Percentiles rank a stretch among this genome's conserved stretches.
phyloP scores from a whole-genome alignment of 108 stramenopile genomes.

The Mediolabrus comicus region DNA sequence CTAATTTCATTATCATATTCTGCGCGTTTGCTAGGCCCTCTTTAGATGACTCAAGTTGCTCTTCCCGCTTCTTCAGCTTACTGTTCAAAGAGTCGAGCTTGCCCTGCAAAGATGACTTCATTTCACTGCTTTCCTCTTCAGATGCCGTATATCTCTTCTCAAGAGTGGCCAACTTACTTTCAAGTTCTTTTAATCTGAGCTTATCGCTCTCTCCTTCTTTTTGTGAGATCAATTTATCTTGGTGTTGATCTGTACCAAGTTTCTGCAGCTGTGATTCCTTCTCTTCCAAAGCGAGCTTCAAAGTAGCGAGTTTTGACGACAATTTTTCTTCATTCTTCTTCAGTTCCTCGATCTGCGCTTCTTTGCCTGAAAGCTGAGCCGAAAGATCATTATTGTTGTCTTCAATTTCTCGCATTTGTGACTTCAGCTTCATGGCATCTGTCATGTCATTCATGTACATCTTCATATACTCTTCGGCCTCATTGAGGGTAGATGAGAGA shows the following conservation, averaged over 20 bases:
- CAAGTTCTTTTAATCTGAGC: not conserved
- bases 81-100: slow-evolving; percentile 14
- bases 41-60: slow-evolving; percentile 29
- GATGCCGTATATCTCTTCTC: not conserved
- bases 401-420: slow-evolving; percentile 33
- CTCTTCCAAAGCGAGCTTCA: slow-evolving; percentile 3
- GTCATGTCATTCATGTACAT: slow-evolving; percentile 29
- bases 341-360: not conserved
- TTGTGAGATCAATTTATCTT: not conserved
- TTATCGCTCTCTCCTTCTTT: not conserved
- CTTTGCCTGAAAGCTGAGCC: slow-evolving; percentile 2
- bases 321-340: slow-evolving; percentile 12
- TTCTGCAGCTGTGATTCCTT: slow-evolving; percentile 15
- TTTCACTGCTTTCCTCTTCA: not conserved
- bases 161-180: not conserved
- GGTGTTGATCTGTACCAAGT: not conserved
- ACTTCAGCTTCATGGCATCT: slow-evolving; percentile 20
- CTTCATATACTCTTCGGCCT: slow-evolving; percentile 30
- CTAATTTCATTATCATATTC: slow-evolving; percentile 44
- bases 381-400: slow-evolving; percentile 31
- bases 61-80: slow-evolving; percentile 29
- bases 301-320: not conserved
- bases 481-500: slow-evolving; percentile 26
- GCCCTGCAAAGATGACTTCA: not conserved
- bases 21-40: slow-evolving; percentile 37